Evolutionary conservation across 2,329 filamentous ascomycete species (phyloP).

Genomic region (Ilyonectria sp.): DNA sequence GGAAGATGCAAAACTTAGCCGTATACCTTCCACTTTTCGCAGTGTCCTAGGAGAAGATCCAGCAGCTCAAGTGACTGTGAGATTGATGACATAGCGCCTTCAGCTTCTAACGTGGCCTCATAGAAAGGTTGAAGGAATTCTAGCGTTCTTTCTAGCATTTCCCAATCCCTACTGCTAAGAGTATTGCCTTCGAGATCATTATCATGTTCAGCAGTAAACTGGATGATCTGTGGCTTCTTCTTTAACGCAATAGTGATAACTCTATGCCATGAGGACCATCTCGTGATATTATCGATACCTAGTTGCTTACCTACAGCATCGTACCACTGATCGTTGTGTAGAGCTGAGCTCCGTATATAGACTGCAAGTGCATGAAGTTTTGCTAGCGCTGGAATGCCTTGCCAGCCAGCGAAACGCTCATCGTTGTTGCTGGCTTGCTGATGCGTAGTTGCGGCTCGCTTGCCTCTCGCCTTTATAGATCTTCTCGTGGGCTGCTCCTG

Average conservation of each 20-base stretch:
- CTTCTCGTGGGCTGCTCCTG: background rate
- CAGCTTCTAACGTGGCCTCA: background rate
- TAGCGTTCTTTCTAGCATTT: background rate
- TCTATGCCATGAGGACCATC: background rate
- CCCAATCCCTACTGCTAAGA: background rate
- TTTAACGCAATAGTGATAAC: constrained; percentile 14
- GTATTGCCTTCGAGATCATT: background rate
- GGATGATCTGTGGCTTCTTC: constrained; percentile 9
- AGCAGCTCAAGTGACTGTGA: background rate
- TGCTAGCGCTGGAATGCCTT: background rate
- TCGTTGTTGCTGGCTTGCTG: background rate
- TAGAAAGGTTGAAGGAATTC: background rate
- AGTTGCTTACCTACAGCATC: constrained; percentile 10
- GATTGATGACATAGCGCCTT: background rate
- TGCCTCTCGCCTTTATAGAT: background rate
- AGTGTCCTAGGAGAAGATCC: background rate
- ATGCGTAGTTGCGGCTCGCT: background rate
- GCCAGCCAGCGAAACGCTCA: background rate
- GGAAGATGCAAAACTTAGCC: background rate
- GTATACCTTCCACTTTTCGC: background rate
- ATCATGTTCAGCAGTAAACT: background rate
- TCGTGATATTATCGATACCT: constrained; percentile 12
- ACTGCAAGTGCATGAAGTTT: constrained; percentile 4
- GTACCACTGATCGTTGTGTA: constrained; percentile 15
- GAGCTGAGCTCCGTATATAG: constrained; percentile 13